Base-by-base conservation (phyloP, 2,329 filamentous ascomycete species). In the Alternaria sp. region DNA sequence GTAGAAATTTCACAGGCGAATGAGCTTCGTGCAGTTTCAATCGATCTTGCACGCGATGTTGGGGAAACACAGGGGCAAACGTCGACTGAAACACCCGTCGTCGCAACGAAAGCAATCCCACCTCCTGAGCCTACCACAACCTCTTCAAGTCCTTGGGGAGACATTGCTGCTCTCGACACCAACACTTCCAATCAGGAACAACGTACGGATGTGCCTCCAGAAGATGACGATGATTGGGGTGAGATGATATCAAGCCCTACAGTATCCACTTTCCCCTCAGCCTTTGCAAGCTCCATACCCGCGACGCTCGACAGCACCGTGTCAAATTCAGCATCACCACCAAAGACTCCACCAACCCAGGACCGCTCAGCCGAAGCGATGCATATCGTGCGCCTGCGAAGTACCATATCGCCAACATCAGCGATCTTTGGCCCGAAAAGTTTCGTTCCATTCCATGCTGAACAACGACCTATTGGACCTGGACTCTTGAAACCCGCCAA, bases 191-290 rank as follows among this genome's bases (percentile, higher is more conserved):
- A 61, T 15, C 69, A 65, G 28, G 10, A 51, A 46, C 33, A 62
- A 11, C 21, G 37, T 23, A 30, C 58, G 3, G 30, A 41, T 28
- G 55, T 30, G 14, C 57, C 58, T 20, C 54, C 63, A 44, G 72
- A 78, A 23, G 70, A 71, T 45, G 75, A 78, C 14, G 78, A 80
- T 25, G 76, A 79, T 23, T 80, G 79, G 79, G 79, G 79, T 56
- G 79, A 80, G 44, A 80, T 80, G 79, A 74, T 80, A 45, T 73
- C 79, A 46, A 79, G 73, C 14, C 76, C 78, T 53, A 73, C 73
- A 9, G 55, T 73, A 1, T 67, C 75, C n/a, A 70, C 64, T 28
- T 66, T 68, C 14, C 64, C 66, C 20, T 61, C 70, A 10, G 63
- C 67, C 15, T 64, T 65, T 25, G 44, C 69, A 12, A 65, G 60